Evolutionary conservation across 1,139 yeast species (phyloP).

Genomic region (Debaryomyces singareniensis): DNA sequence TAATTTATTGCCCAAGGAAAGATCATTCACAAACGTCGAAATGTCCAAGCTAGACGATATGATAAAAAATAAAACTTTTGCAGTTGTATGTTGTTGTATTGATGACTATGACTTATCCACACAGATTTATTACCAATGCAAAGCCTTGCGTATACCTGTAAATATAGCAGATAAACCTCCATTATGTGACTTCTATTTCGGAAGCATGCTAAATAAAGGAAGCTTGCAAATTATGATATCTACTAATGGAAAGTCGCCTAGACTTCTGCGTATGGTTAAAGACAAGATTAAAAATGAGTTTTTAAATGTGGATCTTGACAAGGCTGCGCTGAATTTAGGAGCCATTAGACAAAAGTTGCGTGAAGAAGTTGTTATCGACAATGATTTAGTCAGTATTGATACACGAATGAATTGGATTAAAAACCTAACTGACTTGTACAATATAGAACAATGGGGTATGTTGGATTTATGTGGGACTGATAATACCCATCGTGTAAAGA

Average conservation of each 20-base stretch:
- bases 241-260: constrained; percentile 78
- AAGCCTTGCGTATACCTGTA: constrained; percentile 52
- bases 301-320: constrained; percentile 39
- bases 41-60: constrained; percentile 28
- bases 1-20: not conserved
- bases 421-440: constrained; percentile 53
- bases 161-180: constrained; percentile 84
- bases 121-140: constrained; percentile 55
- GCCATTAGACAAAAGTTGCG: constrained; percentile 49
- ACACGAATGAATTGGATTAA: constrained; percentile 72
- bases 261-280: constrained; percentile 63
- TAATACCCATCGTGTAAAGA: constrained; percentile 16
- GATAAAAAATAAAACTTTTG: constrained; percentile 39
- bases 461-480: constrained; percentile 15
- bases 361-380: constrained; percentile 29
- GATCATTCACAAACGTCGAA: constrained; percentile 12
- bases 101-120: constrained; percentile 63
- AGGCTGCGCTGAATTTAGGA: constrained; percentile 62
- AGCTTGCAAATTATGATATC: constrained; percentile 76
- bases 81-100: constrained; percentile 68
- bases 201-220: constrained; percentile 73
- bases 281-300: constrained; percentile 47
- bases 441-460: constrained; percentile 55
- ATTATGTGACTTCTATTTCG: constrained; percentile 81
- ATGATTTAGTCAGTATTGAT: constrained; percentile 50